Evolutionary conservation across 371 early-diverging fungal genomes (phyloP).

Genomic region (Entomophthora muscae): DNA sequence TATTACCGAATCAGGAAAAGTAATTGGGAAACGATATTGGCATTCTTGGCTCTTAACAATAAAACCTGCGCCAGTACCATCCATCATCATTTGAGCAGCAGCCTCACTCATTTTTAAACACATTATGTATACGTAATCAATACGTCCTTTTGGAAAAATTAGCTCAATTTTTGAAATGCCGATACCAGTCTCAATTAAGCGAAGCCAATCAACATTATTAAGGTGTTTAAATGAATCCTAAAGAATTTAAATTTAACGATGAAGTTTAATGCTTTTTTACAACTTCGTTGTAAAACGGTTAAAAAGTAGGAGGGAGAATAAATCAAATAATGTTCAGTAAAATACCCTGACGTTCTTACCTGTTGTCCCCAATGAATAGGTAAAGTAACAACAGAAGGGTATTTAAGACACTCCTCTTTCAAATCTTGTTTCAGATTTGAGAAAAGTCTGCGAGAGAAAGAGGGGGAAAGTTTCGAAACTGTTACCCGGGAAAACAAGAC

Average conservation of each 20-base stretch:
- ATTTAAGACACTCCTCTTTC: neutral
- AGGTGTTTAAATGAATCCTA: conserved; percentile 9
- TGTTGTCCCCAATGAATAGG: conserved; percentile 7
- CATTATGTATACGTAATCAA: conserved; percentile 5
- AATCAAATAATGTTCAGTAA: no score
- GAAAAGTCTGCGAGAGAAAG: neutral
- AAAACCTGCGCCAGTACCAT: conserved; percentile 6
- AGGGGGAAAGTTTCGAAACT: neutral
- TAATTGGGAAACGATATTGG: conserved; percentile 3
- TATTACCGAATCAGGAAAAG: conserved; percentile 8
- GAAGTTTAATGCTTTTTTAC: no score
- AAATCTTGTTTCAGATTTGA: neutral
- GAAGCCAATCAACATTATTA: conserved; percentile 9
- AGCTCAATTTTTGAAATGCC: no score
- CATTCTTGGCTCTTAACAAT: conserved; percentile 7
- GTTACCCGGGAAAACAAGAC: neutral
- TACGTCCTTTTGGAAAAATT: no score
- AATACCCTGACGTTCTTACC: no score
- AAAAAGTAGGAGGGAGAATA: no score
- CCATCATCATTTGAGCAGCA: neutral
- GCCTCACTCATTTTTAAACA: neutral
- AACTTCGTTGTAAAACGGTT: no score
- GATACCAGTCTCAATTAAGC: conserved; percentile 7
- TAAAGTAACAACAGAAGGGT: conserved; percentile 5
- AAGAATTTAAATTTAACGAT: no score